Percentiles rank a stretch among this genome's conserved stretches.
Evolutionary conservation across 1,139 yeast species (phyloP).

Genomic region (Nematodospora anomalae): DNA sequence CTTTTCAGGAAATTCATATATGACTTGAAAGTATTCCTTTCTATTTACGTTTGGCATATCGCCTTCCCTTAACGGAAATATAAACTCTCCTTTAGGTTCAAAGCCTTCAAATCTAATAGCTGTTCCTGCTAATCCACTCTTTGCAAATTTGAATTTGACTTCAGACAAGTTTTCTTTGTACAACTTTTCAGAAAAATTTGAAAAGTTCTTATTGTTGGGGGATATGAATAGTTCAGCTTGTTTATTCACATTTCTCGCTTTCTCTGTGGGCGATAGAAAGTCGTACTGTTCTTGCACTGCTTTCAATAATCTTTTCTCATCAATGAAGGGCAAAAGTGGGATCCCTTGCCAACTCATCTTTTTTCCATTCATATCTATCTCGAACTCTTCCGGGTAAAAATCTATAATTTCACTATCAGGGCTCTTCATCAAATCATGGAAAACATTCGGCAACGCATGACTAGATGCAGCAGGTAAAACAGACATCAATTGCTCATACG

Average conservation of each 20-base stretch:
- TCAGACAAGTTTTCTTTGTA: slow-evolving; percentile 34
- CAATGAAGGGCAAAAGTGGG: slow-evolving; percentile 87
- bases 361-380: slow-evolving; percentile 93
- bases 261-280: slow-evolving; percentile 66
- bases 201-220: slow-evolving; percentile 50
- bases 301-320: slow-evolving; percentile 67
- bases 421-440: slow-evolving; percentile 80
- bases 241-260: slow-evolving; percentile 64
- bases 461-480: slow-evolving; percentile 96
- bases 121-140: slow-evolving; percentile 68
- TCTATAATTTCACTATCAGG: slow-evolving; percentile 83
- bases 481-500: slow-evolving; percentile 96
- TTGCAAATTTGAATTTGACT: slow-evolving; percentile 45
- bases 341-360: slow-evolving; percentile 96
- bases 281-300: slow-evolving; percentile 69
- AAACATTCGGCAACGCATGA: slow-evolving; percentile 83
- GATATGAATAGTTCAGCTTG: slow-evolving; percentile 63
- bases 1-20: slow-evolving; percentile 58
- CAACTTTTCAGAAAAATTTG: slow-evolving; percentile 31
- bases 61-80: slow-evolving; percentile 63
- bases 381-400: slow-evolving; percentile 86
- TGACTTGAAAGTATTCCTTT: slow-evolving; percentile 53
- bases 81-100: slow-evolving; percentile 44
- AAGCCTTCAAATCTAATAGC: slow-evolving; percentile 48
- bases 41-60: slow-evolving; percentile 59